Base-by-base conservation (phyloP, 768 basidiomycete genomes). In the Kwoniella sp. region DNA sequence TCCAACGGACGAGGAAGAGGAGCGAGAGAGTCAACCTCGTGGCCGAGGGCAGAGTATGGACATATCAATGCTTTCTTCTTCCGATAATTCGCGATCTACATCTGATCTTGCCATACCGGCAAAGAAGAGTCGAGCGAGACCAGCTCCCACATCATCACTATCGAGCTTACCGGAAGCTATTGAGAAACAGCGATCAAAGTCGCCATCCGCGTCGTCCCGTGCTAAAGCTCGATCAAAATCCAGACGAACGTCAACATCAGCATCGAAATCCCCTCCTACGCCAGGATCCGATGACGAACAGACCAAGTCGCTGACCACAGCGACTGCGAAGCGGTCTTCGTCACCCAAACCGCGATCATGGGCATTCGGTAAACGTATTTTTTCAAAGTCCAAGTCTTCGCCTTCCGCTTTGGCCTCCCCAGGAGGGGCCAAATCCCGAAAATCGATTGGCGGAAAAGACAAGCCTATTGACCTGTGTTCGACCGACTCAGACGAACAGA, bases 381-480 rank as follows among this genome's bases (percentile, higher is more conserved):
- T 56, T 33, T 33, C 58, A 6, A 65, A 55, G 46, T 56, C 58
- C 10, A 65, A 58, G 54, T 65, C 64, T 1, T 65, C 64, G 17
- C 64, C 64, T 37, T 65, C 64, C 0, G 37, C 54, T 22, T 57
- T 60, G 19, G 36, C 30, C 21, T 29, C 51, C 3, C n/a, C 40
- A 22, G 33, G 5, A 7, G 40, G 15, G 1, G 8, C 40, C 17
- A 44, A 15, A 44, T 44, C 40, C 17, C 8, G 40, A 44, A 44
- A 44, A 15, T 44, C 40, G 17, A 15, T 4, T 48, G 55, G 56
- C 19, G 22, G 44, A 21, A 58, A 50, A 47, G 44, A 63, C 24
- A 15, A 60, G 5, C 60, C 60, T 10, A 68, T 68, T 33, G 62
- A 64, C 37, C 21, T 68, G 0, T 56, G 58, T 22, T 68, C 61